These are phyloP conservation scores for Pythium chondricola DNA, from an alignment of 352 stramenopile species.

Conservation along the genomic window DNA sequence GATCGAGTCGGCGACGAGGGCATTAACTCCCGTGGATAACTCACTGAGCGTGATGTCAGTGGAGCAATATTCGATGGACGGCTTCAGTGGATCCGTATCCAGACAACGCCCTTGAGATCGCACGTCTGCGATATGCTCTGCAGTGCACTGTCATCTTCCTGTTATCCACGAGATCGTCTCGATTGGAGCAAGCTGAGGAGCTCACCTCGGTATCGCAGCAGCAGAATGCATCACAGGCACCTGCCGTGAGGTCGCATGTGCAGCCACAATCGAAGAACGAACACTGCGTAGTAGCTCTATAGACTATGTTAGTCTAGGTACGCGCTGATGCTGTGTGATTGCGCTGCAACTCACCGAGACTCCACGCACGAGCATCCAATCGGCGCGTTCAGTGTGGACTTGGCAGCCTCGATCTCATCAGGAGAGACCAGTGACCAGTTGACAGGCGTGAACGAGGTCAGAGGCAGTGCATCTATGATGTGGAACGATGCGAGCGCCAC, in stretches of 20 bases:
- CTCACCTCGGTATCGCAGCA: conserved; percentile 40
- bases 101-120: conserved; percentile 21
- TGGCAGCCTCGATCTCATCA: conserved; percentile 18
- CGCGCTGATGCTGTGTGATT: too few species aligned
- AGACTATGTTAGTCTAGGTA: background rate
- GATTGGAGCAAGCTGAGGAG: background rate
- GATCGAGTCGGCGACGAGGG: conserved; percentile 36
- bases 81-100: conserved; percentile 3
- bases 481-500: too few species aligned
- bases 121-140: conserved; percentile 15
- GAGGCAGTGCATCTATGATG: too few species aligned
- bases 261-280: conserved; percentile 37
- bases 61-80: conserved; percentile 36
- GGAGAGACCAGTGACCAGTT: conserved; percentile 42
- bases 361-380: conserved; percentile 34
- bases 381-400: conserved; percentile 19
- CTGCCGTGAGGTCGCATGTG: conserved; percentile 38
- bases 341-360: too few species aligned
- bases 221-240: conserved; percentile 37
- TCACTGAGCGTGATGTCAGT: conserved; percentile 27
- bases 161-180: background rate
- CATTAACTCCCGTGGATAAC: conserved; percentile 16
- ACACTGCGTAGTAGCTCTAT: conserved; percentile 19
- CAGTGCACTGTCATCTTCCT: conserved; percentile 19
- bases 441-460: conserved; percentile 21